These are phyloP conservation scores for Tympanopsis confertula DNA, from an alignment of 2,329 filamentous ascomycete species.

Conservation along the genomic window DNA sequence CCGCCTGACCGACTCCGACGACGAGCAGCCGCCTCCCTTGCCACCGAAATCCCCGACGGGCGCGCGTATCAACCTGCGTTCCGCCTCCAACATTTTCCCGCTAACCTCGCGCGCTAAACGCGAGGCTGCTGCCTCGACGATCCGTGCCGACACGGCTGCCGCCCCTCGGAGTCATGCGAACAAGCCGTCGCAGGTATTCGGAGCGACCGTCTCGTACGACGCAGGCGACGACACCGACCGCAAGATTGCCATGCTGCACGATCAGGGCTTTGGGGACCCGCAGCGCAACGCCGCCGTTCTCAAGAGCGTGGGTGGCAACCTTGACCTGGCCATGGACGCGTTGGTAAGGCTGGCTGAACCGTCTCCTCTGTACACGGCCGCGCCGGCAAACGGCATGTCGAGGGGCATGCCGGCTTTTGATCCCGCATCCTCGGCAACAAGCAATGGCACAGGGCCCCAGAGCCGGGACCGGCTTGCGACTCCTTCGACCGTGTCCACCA, in stretches of 20 bases:
- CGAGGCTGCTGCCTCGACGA: slow-evolving; percentile 11
- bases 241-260: slow-evolving; percentile 68
- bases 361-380: too few species aligned
- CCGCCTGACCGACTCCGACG: slow-evolving; percentile 34
- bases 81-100: slow-evolving; percentile 47
- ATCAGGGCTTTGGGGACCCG: slow-evolving; percentile 86
- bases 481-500: not conserved
- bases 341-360: slow-evolving; percentile 74
- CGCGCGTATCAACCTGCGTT: slow-evolving; percentile 47
- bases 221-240: too few species aligned
- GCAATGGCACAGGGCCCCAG: not conserved
- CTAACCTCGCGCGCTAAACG: slow-evolving; percentile 50
- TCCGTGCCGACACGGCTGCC: too few species aligned
- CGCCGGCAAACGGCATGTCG: too few species aligned
- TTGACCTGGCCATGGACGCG: slow-evolving; percentile 78
- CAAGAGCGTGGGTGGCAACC: slow-evolving; percentile 70
- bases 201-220: slow-evolving; percentile 58
- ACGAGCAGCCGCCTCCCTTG: slow-evolving; percentile 45
- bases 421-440: too few species aligned
- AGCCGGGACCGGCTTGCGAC: not conserved
- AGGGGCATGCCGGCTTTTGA: too few species aligned
- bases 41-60: slow-evolving; percentile 48
- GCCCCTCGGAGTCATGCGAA: slow-evolving; percentile 20
- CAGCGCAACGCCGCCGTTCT: slow-evolving; percentile 72
- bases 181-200: slow-evolving; percentile 42